Base-by-base conservation (phyloP, 2,329 filamentous ascomycete species). In the Aspergillus pseudonomiae region DNA sequence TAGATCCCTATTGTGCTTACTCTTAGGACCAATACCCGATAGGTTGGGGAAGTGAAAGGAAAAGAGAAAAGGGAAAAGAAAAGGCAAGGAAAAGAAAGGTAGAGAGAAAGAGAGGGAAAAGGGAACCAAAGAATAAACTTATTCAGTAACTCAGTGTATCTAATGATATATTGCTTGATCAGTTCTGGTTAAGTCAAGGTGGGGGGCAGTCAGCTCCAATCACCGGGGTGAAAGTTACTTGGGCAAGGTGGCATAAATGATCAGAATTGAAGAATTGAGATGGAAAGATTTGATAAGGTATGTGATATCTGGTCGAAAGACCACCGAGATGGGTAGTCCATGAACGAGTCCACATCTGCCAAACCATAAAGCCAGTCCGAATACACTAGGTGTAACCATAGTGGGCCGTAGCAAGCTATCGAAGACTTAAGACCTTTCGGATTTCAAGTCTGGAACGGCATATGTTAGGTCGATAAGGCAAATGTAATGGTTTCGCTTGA, bases 321-420 rank as follows among this genome's bases (percentile, higher is more conserved):
- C 46, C 46, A 30, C 26, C 24, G 46, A 50, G 24, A 30, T 54
- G 19, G 50, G 52, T 30, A n/a, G 12, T 19, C 16, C 50, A 34
- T 28, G 34, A 36, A 21, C 28, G 24, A 53, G 36, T 16, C 52
- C 52, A 60, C 36, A 55, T 55, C 48, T 56, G 54, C 45, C 46
- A 39, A 50, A 45, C 24, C 46, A 60, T 55, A 19, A 46, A 54
- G 58, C 39, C 36, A 24, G 26, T 36, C 55, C 58, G 36, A 54
- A 60, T 53, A 34, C 52, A 34, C 30, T 16, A 28, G 10, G 50
- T 34, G 26, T 21, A 34, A 34, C 14, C 50, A 32, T 26, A 26
- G n/a, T 30, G 59, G 36, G 39, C 26, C 11, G 14, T 34, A 30
- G 9, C 26, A 21, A 55, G 36, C 36, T 21, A 19, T 54, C n/a